Evolutionary conservation across 352 stramenopile species (phyloP), one percentile per base, ranked within the genome.

Genomic region (Phytophthora sp.): DNA sequence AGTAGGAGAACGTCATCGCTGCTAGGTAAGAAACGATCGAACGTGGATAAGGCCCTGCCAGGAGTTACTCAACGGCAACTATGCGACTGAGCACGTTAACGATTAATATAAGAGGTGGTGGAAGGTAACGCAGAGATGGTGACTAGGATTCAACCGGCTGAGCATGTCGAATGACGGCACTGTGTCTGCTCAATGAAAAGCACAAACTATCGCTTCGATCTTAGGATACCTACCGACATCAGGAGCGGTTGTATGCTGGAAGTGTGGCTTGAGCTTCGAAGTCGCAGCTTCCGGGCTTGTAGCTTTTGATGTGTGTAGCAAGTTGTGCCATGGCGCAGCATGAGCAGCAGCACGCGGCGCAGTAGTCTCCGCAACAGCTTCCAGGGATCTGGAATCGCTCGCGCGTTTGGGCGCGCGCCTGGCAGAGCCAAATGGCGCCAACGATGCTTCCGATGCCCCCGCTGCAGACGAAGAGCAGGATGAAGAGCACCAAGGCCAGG

Each of bases 281-380:
- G 31, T 63, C 61, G 52, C 69, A 79, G 24, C 24, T 64, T n/a
- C 66, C 66, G 4, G 72, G 74, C 13, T 54, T 76, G 69, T 87
- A 87, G 43, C 69, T 84, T 50, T 84, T 81, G 26, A 77, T 41
- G 51, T 87, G 74, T 1, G 66, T 75, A 5, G 69, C 72, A n/a
- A 84, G 61, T 43, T 87, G 69, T 11, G 69, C 62, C 18, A 86
- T 39, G 9, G 60, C 45, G 61, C 72, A 84, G 48, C 62, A 76
- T 8, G 42, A 32, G 57, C 76, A 86, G 28, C 63, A 79, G 32
- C 60, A 69, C 8, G 74, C 31, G 8, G 42, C 54, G 26, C 54
- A 70, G 37, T 39, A 70, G 42, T 86, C 76, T 2, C 20, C 50
- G 31, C 28, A 70, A 17, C 44, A 66, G 18, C 38, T 56, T 4